Base-by-base conservation (phyloP, 225 moss, liverwort and hornwort genomes). In the Polytrichum commune region DNA sequence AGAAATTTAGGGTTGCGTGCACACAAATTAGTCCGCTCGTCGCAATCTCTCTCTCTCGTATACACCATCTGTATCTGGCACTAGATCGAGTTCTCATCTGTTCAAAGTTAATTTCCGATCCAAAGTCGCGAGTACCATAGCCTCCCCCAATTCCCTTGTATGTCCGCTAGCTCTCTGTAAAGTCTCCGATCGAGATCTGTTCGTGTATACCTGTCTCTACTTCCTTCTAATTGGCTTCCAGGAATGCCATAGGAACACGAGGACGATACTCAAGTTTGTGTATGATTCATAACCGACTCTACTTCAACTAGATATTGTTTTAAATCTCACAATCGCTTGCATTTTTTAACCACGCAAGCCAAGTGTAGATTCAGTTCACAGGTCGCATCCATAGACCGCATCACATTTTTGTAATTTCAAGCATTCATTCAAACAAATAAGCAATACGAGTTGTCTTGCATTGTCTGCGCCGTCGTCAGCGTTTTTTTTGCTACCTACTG, bases 331-430 rank as follows among this genome's bases (percentile, higher is more conserved):
- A 23, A 26, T 26, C 65, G 33, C 65, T 65, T 65, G 65, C 65
- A 46, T 62, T 18, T 67, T 67, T 67, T 67, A 46, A 24, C 10
- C 35, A 67, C 38, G 67, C 53, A 67, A 67, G 67, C 16, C 38
- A 67, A 38, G 10, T 38, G 24, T 53, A 67, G 67, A 67, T 54
- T 67, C 67, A 67, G 54, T 53, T 46, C 46, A 54, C 38, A 67
- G 24, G 23, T 62, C 27, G 26, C 62, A 62, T 5, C 27, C n/a
- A 22, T 58, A 58, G 6, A 58, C 23, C n/a, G 4, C 57, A 58
- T 23, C 57, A 19, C 23, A 5, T 58, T 58, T 26, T 58, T 58
- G 22, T 38, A 8, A 18, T 32, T 18, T 66, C 65, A 66, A 19
- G 5, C 65, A 65, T 66, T 3, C n/a, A 19, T 33, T 8, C 65